A percentile compares a stretch with the other conserved stretches of the same genome.
Evolutionary conservation across 1,284 basidiomycete species (phyloP).

Genomic region (Leucoagaricus sp.): DNA sequence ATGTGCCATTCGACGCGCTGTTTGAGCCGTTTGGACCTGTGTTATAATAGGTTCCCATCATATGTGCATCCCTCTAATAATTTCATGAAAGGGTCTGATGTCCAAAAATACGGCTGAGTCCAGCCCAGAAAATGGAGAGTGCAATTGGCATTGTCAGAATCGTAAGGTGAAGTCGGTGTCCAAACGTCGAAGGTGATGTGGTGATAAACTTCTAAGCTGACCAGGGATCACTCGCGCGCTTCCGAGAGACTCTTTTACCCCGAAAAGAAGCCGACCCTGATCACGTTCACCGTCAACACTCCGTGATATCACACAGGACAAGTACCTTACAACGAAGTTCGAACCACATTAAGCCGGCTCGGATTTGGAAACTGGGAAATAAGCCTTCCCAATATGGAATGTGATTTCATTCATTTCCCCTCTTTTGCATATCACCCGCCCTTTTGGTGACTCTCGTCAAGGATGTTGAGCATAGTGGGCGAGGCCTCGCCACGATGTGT

Average conservation of each 20-base stretch:
- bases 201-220: not conserved
- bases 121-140: too few relatives aligned
- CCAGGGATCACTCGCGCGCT: not conserved
- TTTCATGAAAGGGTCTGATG: too few relatives aligned
- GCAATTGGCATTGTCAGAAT: too few relatives aligned
- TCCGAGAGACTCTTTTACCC: not conserved
- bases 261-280: not conserved
- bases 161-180: too few relatives aligned
- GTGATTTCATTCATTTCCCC: constrained; percentile 5
- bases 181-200: not conserved
- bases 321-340: constrained; percentile 5
- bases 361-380: not conserved
- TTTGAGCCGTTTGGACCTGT: too few relatives aligned
- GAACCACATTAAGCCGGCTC: constrained; percentile 9
- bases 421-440: constrained; percentile 8
- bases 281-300: not conserved
- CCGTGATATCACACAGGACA: not conserved
- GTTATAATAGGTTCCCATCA: too few relatives aligned
- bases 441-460: constrained; percentile 7
- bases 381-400: constrained; percentile 1
- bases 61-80: too few relatives aligned
- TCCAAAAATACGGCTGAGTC: too few relatives aligned
- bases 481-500: constrained; percentile 2
- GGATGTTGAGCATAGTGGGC: constrained; percentile 2
- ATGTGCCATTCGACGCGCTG: too few relatives aligned